Evolutionary conservation across 2,329 filamentous ascomycete genomes (phyloP), one percentile per base, ranked within the genome.

Genomic region (Geosmithia flava): DNA sequence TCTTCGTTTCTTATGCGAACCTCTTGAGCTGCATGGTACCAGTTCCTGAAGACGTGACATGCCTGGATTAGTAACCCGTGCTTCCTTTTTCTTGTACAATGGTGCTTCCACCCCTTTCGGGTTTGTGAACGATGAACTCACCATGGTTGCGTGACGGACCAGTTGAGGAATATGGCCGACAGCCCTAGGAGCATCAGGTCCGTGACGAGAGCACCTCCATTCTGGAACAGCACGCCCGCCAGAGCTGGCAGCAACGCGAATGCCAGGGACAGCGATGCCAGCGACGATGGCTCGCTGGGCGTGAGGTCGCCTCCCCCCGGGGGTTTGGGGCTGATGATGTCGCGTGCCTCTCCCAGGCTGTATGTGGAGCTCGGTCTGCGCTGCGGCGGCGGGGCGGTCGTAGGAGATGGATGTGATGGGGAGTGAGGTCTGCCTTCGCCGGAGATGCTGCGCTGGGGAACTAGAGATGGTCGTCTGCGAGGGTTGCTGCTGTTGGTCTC

Each of bases 141-240:
- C 90, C 91, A 97, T 56, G 91, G 91, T 54, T 93, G 72, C 49
- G 87, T 83, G 42, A 96, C 84, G 45, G 87, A 90, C 87, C 89
- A 96, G 61, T 95, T 90, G 52, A 97, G 70, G 58, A 96, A 94
- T 43, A 96, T 76, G 4, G 84, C 87, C 2, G 87, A 86, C 52
- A 97, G 65, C 2, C 77, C 80, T 30, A 97, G 68, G 33, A 97
- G 71, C 56, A 93, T 83, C 27, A 95, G 67, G 63, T 97, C 91
- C 0, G 89, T 95, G 48, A 90, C 80, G 52, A 96, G 75, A 1
- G 83, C 78, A 55, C 83, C 84, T 13, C 91, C 91, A 67, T 95
- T 86, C 51, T 85, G 78, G 61, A 95, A 94, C 49, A 96, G 70
- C 45, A 94, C 66, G 0, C 90, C 91, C 1, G 81, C 87, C n/a